Evolutionary conservation across 208 protist genomes (phyloP), one percentile per base, ranked within the genome.

Genomic region (Trypanosoma boissoni): DNA sequence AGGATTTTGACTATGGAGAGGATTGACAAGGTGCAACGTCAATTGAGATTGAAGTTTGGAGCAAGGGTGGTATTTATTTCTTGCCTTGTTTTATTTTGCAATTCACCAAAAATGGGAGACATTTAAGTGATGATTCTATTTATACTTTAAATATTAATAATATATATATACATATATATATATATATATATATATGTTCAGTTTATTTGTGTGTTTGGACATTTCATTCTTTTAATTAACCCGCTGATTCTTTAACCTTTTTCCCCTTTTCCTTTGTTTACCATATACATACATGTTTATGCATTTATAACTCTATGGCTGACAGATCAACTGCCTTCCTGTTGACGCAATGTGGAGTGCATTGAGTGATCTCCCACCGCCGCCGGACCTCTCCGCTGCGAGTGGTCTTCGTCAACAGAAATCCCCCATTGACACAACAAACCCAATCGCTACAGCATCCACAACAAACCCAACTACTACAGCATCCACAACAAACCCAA

Each of bases 1-100:
- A 80, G 12, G 66, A 70, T 29, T 83, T 74, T 29, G 68, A 84
- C 41, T 83, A 86, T 58, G 73, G 58, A 12, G 60, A 73, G 16
- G 73, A 78, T 8, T 69, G 83, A 16, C 44, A 68, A 34, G 41
- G 46, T 1, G 42, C 42, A n/a, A n/a, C n/a, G n/a, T n/a, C n/a
- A n/a, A n/a, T n/a, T n/a, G n/a, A n/a, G n/a, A n/a, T n/a, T n/a
- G n/a, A n/a, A n/a, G n/a, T n/a, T n/a, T n/a, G n/a, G n/a, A n/a
- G n/a, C n/a, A n/a, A n/a, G n/a, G n/a, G n/a, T n/a, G n/a, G n/a
- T 57, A 56, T 44, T 46, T 50, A 21, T 37, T 14, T 36, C 27
- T 5, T 34, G 14, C 21, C 8, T 48, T 10, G 27, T 37, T 46
- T 39, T 45, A 56, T 62, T 56, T 56, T n/a, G n/a, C n/a, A n/a